Conservation (phyloP, 2,329 filamentous ascomycete genomes). For the Paecilomyces sp. region DNA sequence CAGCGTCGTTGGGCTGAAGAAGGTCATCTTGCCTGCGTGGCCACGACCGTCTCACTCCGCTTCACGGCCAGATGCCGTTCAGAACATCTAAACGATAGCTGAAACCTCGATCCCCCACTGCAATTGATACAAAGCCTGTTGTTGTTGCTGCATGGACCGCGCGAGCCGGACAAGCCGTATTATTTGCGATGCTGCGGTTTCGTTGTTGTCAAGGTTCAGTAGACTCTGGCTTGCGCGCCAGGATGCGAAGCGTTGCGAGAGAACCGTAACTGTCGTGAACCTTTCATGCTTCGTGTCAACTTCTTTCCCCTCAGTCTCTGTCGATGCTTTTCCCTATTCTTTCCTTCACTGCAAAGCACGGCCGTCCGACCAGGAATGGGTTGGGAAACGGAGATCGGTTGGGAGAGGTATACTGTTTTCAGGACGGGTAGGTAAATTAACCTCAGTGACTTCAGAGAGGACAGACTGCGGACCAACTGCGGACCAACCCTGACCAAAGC, state of each 20-base stretch:
- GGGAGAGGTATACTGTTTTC: background rate
- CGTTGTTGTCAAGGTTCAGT: background rate
- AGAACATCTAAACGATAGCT: conserved; percentile 11
- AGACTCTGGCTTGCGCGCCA: conserved; percentile 11
- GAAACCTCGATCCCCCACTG: background rate
- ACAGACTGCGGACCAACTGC: background rate
- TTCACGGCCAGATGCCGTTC: conserved; percentile 3
- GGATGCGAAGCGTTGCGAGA: conserved; percentile 7
- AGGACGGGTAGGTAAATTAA: background rate
- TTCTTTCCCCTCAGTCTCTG: background rate
- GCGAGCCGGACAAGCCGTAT: background rate
- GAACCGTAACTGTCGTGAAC: conserved; percentile 7
- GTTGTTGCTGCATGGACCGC: background rate
- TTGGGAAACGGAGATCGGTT: background rate
- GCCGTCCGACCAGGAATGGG: background rate
- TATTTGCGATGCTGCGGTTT: background rate
- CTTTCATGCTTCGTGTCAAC: conserved; percentile 9
- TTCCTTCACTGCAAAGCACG: background rate
- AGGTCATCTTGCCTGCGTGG: conserved; percentile 30
- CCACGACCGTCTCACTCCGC: background rate
- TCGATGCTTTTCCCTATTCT: too few species aligned
- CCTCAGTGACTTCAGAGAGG: background rate
- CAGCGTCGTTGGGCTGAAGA: conserved; percentile 65
- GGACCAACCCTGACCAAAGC: background rate
- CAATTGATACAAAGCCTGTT: background rate